A percentile compares a stretch with the other conserved stretches of the same genome.
Conservation (phyloP, 192 early-diverging fungal species). For the Chytriomyces confervae region DNA sequence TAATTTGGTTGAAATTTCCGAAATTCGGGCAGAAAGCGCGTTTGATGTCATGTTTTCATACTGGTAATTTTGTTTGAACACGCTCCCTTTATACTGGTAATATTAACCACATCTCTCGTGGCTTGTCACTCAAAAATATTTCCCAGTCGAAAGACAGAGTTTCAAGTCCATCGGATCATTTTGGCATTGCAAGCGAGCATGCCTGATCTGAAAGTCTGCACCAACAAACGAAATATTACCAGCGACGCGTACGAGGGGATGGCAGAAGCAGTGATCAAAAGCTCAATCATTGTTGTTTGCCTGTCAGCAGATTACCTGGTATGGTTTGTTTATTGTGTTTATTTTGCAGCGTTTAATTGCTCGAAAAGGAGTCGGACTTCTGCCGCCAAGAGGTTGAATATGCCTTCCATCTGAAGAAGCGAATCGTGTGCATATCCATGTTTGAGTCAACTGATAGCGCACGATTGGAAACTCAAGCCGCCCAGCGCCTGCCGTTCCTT, state of each 20-base stretch:
- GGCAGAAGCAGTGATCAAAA: slow-evolving; percentile 1
- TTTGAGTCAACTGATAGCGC: too few relatives aligned
- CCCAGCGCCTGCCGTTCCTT: too few relatives aligned
- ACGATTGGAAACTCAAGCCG: too few relatives aligned
- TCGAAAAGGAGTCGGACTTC: background rate
- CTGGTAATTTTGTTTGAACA: too few relatives aligned
- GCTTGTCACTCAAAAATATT: background rate
- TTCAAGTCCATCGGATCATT: background rate
- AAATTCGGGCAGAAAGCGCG: too few relatives aligned
- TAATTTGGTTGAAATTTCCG: background rate
- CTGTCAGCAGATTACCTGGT: background rate
- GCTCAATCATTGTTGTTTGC: background rate
- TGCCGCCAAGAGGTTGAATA: background rate
- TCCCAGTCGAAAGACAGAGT: background rate
- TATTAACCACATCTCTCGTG: too few relatives aligned
- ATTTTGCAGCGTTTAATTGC: background rate
- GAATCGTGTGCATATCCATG: too few relatives aligned
- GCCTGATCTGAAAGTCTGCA: background rate
- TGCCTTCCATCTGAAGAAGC: background rate
- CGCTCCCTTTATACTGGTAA: too few relatives aligned
- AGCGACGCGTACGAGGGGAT: background rate
- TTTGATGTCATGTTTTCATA: too few relatives aligned
- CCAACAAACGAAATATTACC: background rate
- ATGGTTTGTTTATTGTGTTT: background rate
- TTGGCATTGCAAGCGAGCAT: background rate